A percentile compares a stretch with the other conserved stretches of the same genome.
These are phyloP conservation scores for Quercus phellos DNA, from an alignment of 331 rosid genomes.

Conservation along the genomic window DNA sequence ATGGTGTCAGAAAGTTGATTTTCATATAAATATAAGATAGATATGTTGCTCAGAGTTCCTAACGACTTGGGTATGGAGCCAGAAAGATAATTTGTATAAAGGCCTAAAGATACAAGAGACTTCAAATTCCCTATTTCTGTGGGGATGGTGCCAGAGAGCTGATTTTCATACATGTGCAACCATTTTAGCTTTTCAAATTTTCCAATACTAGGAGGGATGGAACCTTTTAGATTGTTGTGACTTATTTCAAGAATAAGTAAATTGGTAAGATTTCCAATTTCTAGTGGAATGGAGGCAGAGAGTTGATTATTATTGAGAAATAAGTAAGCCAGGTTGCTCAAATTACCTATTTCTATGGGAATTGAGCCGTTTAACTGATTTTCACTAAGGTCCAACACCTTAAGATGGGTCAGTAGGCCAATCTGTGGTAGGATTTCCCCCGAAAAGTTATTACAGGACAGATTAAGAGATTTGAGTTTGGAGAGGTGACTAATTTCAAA, in stretches of 20 bases:
- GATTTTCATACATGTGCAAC: not conserved
- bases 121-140: not conserved
- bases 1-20: no score
- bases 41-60: no score
- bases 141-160: not conserved
- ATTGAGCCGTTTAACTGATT: slow-evolving; percentile 13
- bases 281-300: slow-evolving; percentile 15
- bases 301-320: slow-evolving; percentile 1
- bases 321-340: not conserved
- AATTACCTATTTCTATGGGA: slow-evolving; percentile 12
- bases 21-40: no score
- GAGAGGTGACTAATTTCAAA: no score
- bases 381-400: not conserved
- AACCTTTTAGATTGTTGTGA: not conserved
- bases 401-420: not conserved
- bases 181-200: not conserved
- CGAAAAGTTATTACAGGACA: no score
- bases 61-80: no score
- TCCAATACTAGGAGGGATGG: not conserved
- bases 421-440: no score
- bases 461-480: no score
- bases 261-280: not conserved
- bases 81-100: not conserved
- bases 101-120: fast-evolving
- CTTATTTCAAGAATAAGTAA: not conserved